Base-by-base conservation (phyloP, 352 stramenopile species). In the Hyaloperonospora brassicae region DNA sequence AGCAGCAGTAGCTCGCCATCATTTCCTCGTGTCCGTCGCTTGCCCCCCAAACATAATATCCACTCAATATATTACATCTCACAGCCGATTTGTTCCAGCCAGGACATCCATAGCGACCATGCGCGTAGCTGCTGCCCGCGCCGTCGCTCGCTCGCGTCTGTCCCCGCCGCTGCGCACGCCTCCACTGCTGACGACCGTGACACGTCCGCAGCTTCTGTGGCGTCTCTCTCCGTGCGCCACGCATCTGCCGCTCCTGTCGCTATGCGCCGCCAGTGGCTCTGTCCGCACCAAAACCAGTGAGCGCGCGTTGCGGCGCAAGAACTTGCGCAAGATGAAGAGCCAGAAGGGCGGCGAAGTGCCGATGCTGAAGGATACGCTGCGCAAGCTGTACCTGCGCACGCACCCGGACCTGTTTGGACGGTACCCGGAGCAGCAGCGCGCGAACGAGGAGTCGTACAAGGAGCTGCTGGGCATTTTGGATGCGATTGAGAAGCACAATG, bases 311-410 rank as follows among this genome's bases (percentile, higher is more conserved):
- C 76, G 79, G 6, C 79, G 79, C 48, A 89, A 89, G 61, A 83
- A 86, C 61, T 64, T 87, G 62, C 79, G 79, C 62, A 86, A 87
- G 55, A 81, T 84, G 63, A 89, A 89, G 63, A 86, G 61, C 61
- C 45, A 60, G 34, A 71, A 79, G 50, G 65, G 63, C 11, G 63
- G 59, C 43, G 69, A 80, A 48, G 69, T 87, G 50, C 79, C 79
- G 41, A 64, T 70, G 64, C 70, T 89, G 47, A 89, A 89, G 65
- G 73, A 84, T 46, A 87, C 76, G 44, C 64, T 89, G 62, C 79
- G 79, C 45, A 89, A 89, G 64, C 64, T 89, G n/a, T 89, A 89
- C 55, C 35, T 89, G 57, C 79, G 79, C 59, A 89, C 79, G 50
- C 79, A 89, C 54, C 79, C 79, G 31, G 79, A 89, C 48, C 58